Conservation (phyloP, 139 green algal genomes). For the Chlorella sp. region DNA sequence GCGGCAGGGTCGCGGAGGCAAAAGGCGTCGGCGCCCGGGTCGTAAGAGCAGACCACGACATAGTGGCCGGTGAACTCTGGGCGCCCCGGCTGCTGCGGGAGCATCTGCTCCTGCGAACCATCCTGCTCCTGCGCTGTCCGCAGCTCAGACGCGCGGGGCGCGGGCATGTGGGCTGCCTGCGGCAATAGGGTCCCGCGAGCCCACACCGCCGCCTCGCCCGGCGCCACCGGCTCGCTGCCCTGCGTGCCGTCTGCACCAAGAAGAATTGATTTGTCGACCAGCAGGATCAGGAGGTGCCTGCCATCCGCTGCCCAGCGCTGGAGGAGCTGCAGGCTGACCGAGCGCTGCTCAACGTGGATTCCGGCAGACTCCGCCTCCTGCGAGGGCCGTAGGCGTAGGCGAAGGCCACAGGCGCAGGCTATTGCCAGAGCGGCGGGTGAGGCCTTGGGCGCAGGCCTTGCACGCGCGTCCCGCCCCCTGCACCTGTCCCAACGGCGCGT, state of each 20-base stretch:
- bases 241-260: too few relatives aligned
- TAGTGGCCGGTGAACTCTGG: slow-evolving; percentile 53
- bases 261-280: slow-evolving; percentile 94
- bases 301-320: slow-evolving; percentile 41
- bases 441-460: too few relatives aligned
- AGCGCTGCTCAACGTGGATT: slow-evolving; percentile 58
- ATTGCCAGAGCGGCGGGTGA: too few relatives aligned
- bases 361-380: slow-evolving; percentile 43
- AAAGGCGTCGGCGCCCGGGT: slow-evolving; percentile 44
- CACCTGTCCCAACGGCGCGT: too few relatives aligned
- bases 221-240: slow-evolving; percentile 18
- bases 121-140: background rate
- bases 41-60: slow-evolving; percentile 58
- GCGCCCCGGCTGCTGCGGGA: background rate
- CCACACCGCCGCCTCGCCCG: background rate
- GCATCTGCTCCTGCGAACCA: background rate
- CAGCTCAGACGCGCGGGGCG: slow-evolving; percentile 1
- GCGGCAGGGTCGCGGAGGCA: slow-evolving; percentile 60
- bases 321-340: slow-evolving; percentile 45
- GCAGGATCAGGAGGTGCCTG: slow-evolving; percentile 67
- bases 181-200: background rate
- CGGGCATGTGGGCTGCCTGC: slow-evolving; percentile 15
- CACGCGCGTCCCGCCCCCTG: too few relatives aligned
- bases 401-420: too few relatives aligned
- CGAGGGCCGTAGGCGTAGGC: background rate